phyloP scores from a whole-genome alignment of 257 asterid species.

The Penstemon barbatus region DNA sequence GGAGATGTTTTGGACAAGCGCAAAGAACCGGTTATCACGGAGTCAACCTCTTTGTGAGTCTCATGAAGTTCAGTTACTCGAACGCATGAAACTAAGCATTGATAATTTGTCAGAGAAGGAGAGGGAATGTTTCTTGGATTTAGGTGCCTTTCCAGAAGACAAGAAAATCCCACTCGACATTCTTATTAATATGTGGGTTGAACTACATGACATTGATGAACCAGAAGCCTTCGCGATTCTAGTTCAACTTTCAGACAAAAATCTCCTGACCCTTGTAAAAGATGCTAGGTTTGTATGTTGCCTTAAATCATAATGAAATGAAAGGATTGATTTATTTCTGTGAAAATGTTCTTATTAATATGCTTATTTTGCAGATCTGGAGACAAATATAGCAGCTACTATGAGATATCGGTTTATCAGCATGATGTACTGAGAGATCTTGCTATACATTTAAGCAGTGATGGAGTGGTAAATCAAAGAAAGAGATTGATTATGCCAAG shows the following conservation, averaged over 20 bases:
- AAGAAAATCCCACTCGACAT: constrained; percentile 82
- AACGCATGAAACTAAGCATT: constrained; percentile 80
- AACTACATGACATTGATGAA: constrained; percentile 79
- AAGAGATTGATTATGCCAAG: constrained; percentile 78
- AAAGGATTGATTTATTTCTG: too few species aligned
- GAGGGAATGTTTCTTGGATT: constrained; percentile 81
- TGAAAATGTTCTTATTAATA: constrained; percentile 3
- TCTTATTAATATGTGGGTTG: constrained; percentile 93
- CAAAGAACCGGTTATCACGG: constrained; percentile 67
- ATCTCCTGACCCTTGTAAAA: constrained; percentile 75
- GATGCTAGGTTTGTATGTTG: constrained; percentile 60
- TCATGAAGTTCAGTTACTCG: constrained; percentile 72
- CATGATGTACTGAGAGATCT: constrained; percentile 90
- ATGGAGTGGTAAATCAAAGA: constrained; percentile 53
- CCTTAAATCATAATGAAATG: neutral
- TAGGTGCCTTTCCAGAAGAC: constrained; percentile 88
- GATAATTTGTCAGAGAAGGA: constrained; percentile 68
- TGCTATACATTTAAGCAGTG: constrained; percentile 66
- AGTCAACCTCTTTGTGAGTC: constrained; percentile 79
- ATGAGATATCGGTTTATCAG: constrained; percentile 80
- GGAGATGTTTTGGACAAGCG: constrained; percentile 79
- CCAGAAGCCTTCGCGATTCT: constrained; percentile 80
- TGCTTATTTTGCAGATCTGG: constrained; percentile 58
- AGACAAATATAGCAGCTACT: constrained; percentile 81
- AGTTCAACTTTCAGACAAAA: constrained; percentile 81